These are phyloP conservation scores for Linderina pennispora DNA, from an alignment of 192 early-diverging fungal species.

Conservation along the genomic window DNA sequence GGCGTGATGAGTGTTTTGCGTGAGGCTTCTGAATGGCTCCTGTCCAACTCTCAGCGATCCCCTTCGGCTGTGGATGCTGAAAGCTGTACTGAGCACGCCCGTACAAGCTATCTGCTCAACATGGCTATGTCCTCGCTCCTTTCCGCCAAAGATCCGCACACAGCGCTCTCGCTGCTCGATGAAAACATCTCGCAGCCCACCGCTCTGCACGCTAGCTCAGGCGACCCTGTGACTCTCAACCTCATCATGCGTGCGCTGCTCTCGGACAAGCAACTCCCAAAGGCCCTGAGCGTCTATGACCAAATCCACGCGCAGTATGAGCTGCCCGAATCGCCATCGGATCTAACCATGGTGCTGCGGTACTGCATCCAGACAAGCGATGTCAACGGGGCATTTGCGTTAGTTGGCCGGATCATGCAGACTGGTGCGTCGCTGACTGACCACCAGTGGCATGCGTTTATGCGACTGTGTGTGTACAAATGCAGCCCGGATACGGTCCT, in stretches of 20 bases:
- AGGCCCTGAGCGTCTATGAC: conserved; percentile 15
- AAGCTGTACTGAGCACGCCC: too few relatives aligned
- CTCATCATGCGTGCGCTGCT: conserved; percentile 20
- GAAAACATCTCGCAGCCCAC: not conserved
- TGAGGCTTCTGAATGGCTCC: conserved; percentile 10
- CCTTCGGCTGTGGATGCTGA: too few relatives aligned
- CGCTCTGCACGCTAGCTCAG: conserved; percentile 6
- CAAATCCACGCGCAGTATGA: conserved; percentile 3
- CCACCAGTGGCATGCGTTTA: conserved; percentile 5
- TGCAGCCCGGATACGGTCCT: not conserved
- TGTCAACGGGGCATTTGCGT: not conserved
- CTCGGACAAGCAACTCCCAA: conserved; percentile 6
- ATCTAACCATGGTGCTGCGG: not conserved
- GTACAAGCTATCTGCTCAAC: conserved; percentile 22
- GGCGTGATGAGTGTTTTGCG: conserved; percentile 10
- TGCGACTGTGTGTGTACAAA: conserved; percentile 1
- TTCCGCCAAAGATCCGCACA: not conserved
- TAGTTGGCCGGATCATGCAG: conserved; percentile 3
- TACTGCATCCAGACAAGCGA: not conserved
- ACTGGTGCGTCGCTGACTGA: conserved; percentile 5
- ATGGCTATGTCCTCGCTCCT: conserved; percentile 21
- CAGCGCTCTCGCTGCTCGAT: conserved; percentile 18
- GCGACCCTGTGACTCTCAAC: conserved; percentile 18
- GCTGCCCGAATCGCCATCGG: not conserved
- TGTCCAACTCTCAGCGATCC: not conserved